Base-by-base conservation (phyloP, 2,329 filamentous ascomycete species). In the Teratosphaeria nubilosa region DNA sequence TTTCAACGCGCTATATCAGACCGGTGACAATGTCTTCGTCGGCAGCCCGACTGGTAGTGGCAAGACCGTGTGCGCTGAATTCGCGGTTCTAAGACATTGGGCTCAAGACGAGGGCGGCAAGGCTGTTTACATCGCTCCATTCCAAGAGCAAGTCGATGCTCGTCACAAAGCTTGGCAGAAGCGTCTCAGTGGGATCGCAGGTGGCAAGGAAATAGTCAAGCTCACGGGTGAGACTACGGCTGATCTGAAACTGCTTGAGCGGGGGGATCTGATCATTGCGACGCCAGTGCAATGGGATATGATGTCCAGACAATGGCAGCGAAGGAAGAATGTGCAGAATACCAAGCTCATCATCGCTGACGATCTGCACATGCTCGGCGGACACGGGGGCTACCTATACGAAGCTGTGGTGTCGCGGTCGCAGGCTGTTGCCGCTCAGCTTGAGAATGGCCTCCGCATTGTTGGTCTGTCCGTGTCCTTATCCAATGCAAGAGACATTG, bases 331-430 rank as follows among this genome's bases (percentile, higher is more conserved):
- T 65, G 86, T 99, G 0, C 90, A 96, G 70, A 87, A 85, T 3
- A 88, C 97, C 22, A 85, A 91, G 66, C 79, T 99, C 0, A 91
- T 99, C 71, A 91, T 99, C 64, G 91, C 92, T 0, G 95, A 99
- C 72, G 92, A 97, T 70, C 79, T 99, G 57, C 94, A 99, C 70
- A 86, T 97, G 78, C 80, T 99, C 31, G 94, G 92, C 60, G 91
- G 91, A 14, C 84, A 86, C 55, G 82, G 84, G 62, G 95, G 94
- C 31, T 95, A 92, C 71, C 82, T 95, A 31, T 99, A 99, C 73
- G 94, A 99, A 77, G 88, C 94, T 56, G 86, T 99, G 56, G 89
- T 99, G n/a, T 96, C 94, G 61, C 87, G 94, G 56, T 96, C 97
- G 88, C 91, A 96, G 71, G 94, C 94, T 63, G 96, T 99, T 70